Conservation (phyloP, 208 protist genomes). For the Crithidia brevicula region DNA sequence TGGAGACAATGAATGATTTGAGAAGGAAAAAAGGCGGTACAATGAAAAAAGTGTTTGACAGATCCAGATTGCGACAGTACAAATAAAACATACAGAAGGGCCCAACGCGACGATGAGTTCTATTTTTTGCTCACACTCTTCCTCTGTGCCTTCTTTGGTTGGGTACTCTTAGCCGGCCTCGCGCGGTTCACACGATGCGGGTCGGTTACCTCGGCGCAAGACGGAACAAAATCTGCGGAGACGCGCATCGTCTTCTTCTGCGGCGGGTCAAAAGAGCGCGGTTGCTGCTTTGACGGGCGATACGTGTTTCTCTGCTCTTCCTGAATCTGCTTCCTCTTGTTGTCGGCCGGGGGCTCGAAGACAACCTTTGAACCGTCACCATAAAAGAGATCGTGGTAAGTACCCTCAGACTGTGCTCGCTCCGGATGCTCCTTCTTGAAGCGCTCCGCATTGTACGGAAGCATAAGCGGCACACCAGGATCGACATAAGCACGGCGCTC, state of each 20-base stretch:
- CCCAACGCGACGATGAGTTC: background rate
- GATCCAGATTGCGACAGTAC: background rate
- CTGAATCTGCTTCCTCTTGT: conserved; percentile 72
- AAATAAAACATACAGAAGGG: background rate
- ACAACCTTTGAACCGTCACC: conserved; percentile 56
- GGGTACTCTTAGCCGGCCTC: background rate
- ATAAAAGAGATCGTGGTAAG: conserved; percentile 83
- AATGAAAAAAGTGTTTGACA: conserved; percentile 10
- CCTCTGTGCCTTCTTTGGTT: conserved; percentile 13
- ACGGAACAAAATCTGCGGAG: conserved; percentile 71
- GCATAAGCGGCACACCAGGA: conserved; percentile 60
- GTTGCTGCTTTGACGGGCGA: conserved; percentile 28
- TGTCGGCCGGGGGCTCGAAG: conserved; percentile 63
- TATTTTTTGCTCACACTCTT: conserved; percentile 16
- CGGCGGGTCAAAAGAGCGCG: conserved; percentile 28
- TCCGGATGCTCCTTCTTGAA: conserved; percentile 40
- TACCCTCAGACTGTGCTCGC: conserved; percentile 31
- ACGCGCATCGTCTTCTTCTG: conserved; percentile 56
- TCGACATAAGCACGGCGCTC: conserved; percentile 67
- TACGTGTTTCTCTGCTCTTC: conserved; percentile 31
- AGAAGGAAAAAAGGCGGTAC: conserved; percentile 25
- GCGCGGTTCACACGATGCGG: background rate
- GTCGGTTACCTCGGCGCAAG: conserved; percentile 59
- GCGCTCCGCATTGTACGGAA: conserved; percentile 56
- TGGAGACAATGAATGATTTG: conserved; percentile 7